Conservation (phyloP, 345 rosid genomes). For the Linum lewisii region DNA sequence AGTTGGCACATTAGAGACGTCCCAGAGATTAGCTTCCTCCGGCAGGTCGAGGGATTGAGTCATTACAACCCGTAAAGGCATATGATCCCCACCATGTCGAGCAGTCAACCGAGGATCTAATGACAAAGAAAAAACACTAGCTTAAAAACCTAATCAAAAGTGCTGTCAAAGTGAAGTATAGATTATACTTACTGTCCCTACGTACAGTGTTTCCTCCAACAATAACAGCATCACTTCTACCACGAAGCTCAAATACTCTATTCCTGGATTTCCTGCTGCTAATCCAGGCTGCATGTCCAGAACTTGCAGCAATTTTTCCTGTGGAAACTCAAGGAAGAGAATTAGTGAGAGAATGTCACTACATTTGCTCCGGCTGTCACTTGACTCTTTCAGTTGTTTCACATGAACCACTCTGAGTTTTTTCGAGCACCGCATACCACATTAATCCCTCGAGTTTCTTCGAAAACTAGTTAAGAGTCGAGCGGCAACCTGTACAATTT, state of each 20-base stretch:
- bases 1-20: constrained; percentile 67
- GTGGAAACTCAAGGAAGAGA: constrained; percentile 14
- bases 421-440: no score
- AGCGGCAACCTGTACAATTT: no score
- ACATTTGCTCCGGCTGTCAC: constrained; percentile 5
- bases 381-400: no score
- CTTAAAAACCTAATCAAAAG: not conserved
- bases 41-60: constrained; percentile 79
- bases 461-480: no score
- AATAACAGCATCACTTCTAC: constrained; percentile 77
- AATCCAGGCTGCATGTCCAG: constrained; percentile 95
- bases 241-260: constrained; percentile 75
- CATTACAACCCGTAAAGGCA: constrained; percentile 79
- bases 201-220: constrained; percentile 94
- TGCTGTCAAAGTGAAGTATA: not conserved
- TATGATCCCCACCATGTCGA: constrained; percentile 82
- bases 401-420: no score
- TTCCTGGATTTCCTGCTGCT: constrained; percentile 72
- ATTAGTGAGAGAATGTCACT: not conserved
- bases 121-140: constrained; percentile 10
- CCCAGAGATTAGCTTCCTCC: constrained; percentile 83
- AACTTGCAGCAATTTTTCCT: constrained; percentile 92
- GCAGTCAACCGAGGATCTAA: constrained; percentile 84
- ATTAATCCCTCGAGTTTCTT: no score
- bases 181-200: constrained; percentile 46